These are phyloP conservation scores for Xylariaceae sp. DNA, from an alignment of 2,329 filamentous ascomycete genomes.

Conservation along the genomic window DNA sequence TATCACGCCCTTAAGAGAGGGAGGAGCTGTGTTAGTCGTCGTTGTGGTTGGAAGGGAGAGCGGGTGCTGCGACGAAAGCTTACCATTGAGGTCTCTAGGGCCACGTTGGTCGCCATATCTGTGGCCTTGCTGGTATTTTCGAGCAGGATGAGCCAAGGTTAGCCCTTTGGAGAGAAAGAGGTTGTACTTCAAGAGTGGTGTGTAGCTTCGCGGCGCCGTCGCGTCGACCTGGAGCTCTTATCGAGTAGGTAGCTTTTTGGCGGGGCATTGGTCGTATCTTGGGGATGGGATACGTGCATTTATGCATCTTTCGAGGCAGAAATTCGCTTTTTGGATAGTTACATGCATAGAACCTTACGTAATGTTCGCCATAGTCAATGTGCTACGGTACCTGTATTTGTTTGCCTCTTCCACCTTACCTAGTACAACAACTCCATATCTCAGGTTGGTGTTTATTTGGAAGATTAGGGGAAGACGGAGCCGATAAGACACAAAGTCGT, in stretches of 20 bases:
- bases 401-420: too few species aligned
- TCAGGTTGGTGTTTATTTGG: too few species aligned
- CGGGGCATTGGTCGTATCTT: constrained; percentile 11
- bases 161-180: background rate
- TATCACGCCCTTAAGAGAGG: constrained; percentile 65
- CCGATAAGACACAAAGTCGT: background rate
- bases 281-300: background rate
- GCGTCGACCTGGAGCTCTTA: constrained; percentile 3
- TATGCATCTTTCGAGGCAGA: background rate
- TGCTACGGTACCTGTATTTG: too few species aligned
- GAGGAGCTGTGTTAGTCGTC: constrained; percentile 1
- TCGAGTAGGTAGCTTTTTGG: constrained; percentile 14
- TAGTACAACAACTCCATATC: too few species aligned
- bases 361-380: too few species aligned
- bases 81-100: constrained; percentile 84
- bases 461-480: background rate
- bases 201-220: background rate
- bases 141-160: background rate
- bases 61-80: constrained; percentile 15
- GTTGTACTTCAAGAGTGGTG: background rate
- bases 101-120: constrained; percentile 70
- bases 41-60: background rate
- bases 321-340: too few species aligned
- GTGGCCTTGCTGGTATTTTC: background rate
- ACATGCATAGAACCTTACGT: too few species aligned